These are phyloP conservation scores for Primulina tabacum DNA, from an alignment of 257 asterid species.

Conservation along the genomic window DNA sequence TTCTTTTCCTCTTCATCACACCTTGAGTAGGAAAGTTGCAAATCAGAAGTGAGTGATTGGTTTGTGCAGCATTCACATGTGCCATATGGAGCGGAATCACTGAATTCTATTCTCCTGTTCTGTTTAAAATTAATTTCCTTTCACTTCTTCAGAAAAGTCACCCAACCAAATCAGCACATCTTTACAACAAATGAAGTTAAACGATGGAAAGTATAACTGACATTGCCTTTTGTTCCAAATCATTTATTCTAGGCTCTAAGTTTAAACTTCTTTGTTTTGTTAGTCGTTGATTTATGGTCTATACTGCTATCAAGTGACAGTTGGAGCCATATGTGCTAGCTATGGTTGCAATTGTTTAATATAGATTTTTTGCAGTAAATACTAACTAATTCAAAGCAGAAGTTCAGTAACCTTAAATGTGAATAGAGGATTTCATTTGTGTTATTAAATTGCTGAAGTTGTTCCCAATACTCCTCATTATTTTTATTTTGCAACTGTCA, in stretches of 20 bases:
- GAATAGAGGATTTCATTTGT: not conserved
- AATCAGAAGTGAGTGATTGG: conserved; percentile 7
- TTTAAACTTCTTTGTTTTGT: too few relatives aligned
- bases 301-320: not conserved
- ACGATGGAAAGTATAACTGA: not conserved
- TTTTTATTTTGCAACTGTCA: not conserved
- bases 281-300: not conserved
- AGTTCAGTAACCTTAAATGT: not conserved
- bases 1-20: conserved; percentile 10
- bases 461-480: not conserved
- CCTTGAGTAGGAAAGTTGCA: not conserved
- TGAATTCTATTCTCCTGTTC: not conserved
- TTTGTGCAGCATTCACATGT: not conserved
- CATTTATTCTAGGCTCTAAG: not conserved
- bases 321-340: not conserved
- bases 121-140: not conserved
- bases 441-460: not conserved
- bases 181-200: not conserved
- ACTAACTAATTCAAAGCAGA: not conserved
- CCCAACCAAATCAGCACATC: not conserved
- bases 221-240: not conserved
- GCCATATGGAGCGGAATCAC: not conserved
- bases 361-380: not conserved
- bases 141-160: not conserved
- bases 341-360: not conserved